Base-by-base conservation (phyloP, 2,329 filamentous ascomycete genomes). In the Pestalotiopsis sp. region DNA sequence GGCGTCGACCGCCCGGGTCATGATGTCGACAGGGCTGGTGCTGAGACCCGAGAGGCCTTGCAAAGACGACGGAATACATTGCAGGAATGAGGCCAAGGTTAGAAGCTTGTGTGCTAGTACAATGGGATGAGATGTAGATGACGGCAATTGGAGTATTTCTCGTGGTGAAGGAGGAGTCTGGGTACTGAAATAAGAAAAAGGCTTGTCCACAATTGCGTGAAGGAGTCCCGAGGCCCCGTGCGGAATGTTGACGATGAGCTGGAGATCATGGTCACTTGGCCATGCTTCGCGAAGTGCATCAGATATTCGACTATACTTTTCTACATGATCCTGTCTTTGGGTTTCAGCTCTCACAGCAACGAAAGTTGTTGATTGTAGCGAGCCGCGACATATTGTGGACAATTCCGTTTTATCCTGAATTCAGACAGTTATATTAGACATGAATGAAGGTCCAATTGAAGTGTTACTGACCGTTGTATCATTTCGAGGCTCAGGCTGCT, bases 61-160 rank as follows among this genome's bases (percentile, higher is more conserved):
- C 4, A 38, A 4, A 14, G 27, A 20, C 23, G 57, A 38, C 67
- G 23, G 77, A n/a, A n/a, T 73, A 71, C 57, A 27, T 58, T 84
- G 82, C 2, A 85, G 70, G 27, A 78, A 78, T 0, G 74, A 75
- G 2, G 77, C 80, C 0, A 86, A 66, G 1, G 78, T 60, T 2
- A 86, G 74, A 65, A 86, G 75, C 25, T 79, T 78, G 7, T 77
- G 76, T 0, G 84, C 83, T 17, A 86, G 73, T 1, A 83, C 69
- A 52, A 11, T 11, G 6, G 4, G 45, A n/a, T 52, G 45, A 23
- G 45, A 52, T 11, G n/a, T n/a, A 4, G 11, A n/a, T 7, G 60
- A 11, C 0, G 67, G 67, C n/a, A 65, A 25, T 25, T 36, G 20
- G 3, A 59, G 72, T 5, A 72, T 56, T 74, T 60, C 65, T 57